phyloP scores from a whole-genome alignment of 164 flowering plant species.

The Umbellularia californica region DNA sequence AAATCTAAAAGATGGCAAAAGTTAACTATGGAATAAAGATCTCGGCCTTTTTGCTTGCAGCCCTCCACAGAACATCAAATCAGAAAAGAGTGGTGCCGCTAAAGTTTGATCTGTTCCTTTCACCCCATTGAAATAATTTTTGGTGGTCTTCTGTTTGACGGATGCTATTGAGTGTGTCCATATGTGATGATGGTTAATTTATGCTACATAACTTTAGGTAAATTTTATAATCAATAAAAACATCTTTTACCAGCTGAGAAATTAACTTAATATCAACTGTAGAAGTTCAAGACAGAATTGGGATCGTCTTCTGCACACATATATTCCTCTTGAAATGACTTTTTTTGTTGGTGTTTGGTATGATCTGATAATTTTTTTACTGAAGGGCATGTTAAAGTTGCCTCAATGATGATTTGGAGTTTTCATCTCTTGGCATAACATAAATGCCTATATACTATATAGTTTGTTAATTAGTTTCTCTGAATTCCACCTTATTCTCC shows the following conservation, averaged over 20 bases:
- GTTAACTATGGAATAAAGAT: conserved; percentile 23
- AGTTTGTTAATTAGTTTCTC: background rate
- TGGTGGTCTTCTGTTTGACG: background rate
- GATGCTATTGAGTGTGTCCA: background rate
- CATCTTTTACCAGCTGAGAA: conserved; percentile 26
- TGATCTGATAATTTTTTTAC: background rate
- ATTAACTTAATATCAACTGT: conserved; percentile 17
- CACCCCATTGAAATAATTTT: background rate
- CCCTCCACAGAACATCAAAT: conserved; percentile 27
- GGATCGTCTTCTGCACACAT: conserved; percentile 9
- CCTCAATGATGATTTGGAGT: no score
- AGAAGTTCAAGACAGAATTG: conserved; percentile 13
- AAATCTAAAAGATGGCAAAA: conserved; percentile 37
- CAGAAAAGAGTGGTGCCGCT: conserved; percentile 28
- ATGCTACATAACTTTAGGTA: conserved; percentile 14
- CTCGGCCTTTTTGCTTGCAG: conserved; percentile 22
- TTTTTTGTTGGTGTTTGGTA: background rate
- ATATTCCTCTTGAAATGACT: background rate
- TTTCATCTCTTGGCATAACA: background rate
- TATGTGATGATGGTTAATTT: background rate
- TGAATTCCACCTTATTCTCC: background rate
- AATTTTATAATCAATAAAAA: conserved; percentile 35
- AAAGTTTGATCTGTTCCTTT: conserved; percentile 17
- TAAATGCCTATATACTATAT: background rate
- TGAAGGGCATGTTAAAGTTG: background rate